Base-by-base conservation (phyloP, 148 eudicot genomes). In the Cornus suecica region DNA sequence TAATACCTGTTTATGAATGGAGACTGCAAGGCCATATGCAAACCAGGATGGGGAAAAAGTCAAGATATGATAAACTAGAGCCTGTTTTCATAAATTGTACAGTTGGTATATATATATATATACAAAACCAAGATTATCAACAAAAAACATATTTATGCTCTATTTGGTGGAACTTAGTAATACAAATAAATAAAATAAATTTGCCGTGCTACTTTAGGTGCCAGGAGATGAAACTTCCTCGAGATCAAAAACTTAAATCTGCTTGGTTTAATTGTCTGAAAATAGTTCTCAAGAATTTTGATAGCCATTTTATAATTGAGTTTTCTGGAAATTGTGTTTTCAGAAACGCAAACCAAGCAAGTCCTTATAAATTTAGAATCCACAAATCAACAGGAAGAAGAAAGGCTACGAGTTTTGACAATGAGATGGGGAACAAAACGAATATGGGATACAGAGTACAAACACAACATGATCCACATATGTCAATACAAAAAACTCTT, bases 1-100 rank as follows among this genome's bases (percentile, higher is more conserved):
- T 94, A 94, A 73, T 94, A 94, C 79, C 98, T 83, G 82, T 94
- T 94, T 66, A 94, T 92, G 77, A 89, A 94, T 7, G 87, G 81
- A 56, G 93, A 82, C 98, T 94, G 94, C 87, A 83, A n/a, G 10
- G 34, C 72, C 77, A 60, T 37, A 80, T 22, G 25, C 14, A 20
- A n/a, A 27, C 22, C 16, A 26, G 20, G 28, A 51, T 30, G 4
- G 27, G 32, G 65, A 8, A 41, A 20, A 23, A 78, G 42, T 37
- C 42, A 37, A 37, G 42, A 37, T n/a, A n/a, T n/a, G n/a, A n/a
- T n/a, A n/a, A n/a, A 69, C 42, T 22, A 34, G 61, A 13, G 61
- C 37, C 8, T 54, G 32, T 58, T 26, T 16, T 3, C 66, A 48
- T 48, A 20, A 32, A 2, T 24, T 14, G 23, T 34, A 37, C 28